Evolutionary conservation across 75 land plant genomes (phyloP).

Genomic region (Ceratopteris richardii): DNA sequence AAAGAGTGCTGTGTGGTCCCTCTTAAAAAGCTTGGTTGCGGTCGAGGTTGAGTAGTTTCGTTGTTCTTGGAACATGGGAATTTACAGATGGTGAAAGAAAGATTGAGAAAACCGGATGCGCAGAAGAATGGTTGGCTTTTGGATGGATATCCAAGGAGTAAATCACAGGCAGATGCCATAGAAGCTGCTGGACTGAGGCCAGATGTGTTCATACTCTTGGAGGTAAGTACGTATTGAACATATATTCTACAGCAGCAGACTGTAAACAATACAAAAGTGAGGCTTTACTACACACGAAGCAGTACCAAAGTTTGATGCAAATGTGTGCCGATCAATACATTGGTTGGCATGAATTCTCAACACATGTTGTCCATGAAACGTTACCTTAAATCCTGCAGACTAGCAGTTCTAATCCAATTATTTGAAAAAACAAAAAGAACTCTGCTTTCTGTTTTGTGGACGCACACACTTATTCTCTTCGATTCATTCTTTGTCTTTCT

Average conservation of each 20-base stretch:
- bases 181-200: conserved; percentile 64
- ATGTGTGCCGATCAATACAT: too few relatives aligned
- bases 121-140: conserved; percentile 83
- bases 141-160: conserved; percentile 95
- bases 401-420: too few relatives aligned
- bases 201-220: conserved; percentile 76
- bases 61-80: not conserved
- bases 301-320: too few relatives aligned
- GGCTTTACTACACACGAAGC: not conserved
- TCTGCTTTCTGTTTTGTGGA: too few relatives aligned
- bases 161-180: conserved; percentile 84
- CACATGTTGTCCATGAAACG: too few relatives aligned
- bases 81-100: conserved; percentile 83
- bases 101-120: conserved; percentile 51
- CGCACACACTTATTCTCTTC: too few relatives aligned
- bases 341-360: too few relatives aligned
- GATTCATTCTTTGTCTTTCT: too few relatives aligned
- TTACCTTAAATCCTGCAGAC: too few relatives aligned
- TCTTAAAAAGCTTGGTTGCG: too few relatives aligned
- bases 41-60: not conserved
- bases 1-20: too few relatives aligned
- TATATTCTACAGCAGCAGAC: not conserved
- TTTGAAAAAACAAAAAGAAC: too few relatives aligned
- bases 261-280: not conserved
- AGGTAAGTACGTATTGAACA: conserved; percentile 34